Conservation (phyloP, 768 basidiomycete genomes). For the Suillus ampliporus region DNA sequence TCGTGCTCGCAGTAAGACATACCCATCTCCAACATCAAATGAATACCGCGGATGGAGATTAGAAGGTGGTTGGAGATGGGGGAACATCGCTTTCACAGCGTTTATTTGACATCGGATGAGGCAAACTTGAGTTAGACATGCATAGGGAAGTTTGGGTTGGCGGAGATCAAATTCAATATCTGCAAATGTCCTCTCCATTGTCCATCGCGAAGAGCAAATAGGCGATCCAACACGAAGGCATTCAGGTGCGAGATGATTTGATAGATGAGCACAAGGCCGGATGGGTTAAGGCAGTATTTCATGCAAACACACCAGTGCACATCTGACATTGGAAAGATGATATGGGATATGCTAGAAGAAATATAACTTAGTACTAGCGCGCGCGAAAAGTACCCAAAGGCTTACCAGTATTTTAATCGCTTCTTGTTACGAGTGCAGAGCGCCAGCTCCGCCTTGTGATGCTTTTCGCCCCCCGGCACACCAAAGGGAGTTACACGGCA, state of each 20-base stretch:
- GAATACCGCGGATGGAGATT: constrained; percentile 13
- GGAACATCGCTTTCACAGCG: constrained; percentile 18
- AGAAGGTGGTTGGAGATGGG: constrained; percentile 13
- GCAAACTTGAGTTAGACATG: constrained; percentile 33
- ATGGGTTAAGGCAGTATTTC: constrained; percentile 16
- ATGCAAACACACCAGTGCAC: not conserved
- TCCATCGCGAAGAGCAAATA: constrained; percentile 34
- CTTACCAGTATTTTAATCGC: too few species aligned
- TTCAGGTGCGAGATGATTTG: constrained; percentile 32
- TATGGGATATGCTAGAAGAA: not conserved
- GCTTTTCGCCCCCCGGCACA: too few species aligned
- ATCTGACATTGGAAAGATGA: not conserved
- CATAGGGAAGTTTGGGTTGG: constrained; percentile 28
- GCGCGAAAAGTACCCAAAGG: too few species aligned
- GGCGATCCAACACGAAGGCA: constrained; percentile 26
- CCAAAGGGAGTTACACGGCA: too few species aligned
- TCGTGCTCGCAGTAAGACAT: constrained; percentile 16
- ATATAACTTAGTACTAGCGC: not conserved
- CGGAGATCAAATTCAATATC: constrained; percentile 32
- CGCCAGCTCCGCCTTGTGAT: too few species aligned
- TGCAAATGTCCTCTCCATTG: constrained; percentile 34
- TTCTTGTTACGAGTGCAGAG: too few species aligned
- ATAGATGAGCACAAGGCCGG: constrained; percentile 30
- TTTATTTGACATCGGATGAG: constrained; percentile 25
- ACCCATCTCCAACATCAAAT: constrained; percentile 21